Evolutionary conservation across 306 rosid species (phyloP), one percentile per base, ranked within the genome.

Genomic region (Casuarina equisetifolia): DNA sequence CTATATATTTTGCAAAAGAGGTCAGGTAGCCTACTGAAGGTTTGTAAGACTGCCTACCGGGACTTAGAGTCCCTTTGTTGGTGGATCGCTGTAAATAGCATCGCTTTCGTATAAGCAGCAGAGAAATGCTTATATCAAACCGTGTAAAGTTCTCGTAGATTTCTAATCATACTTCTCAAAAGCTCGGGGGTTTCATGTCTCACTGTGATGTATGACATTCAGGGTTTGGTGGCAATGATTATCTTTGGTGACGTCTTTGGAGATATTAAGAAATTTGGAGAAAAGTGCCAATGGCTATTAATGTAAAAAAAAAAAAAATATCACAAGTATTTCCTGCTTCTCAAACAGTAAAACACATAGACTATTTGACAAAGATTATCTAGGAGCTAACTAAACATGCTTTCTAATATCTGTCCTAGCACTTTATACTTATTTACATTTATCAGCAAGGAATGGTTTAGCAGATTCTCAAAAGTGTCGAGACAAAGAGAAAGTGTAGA

Each of bases 401-500:
- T 66, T 35, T 42, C 15, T 38, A 36, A 40, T 36, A 62, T 39
- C 4, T 63, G 46, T 63, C 45, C 42, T 63, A 39, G 44, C 44
- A 15, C 69, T 36, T 38, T 66, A n/a, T 42, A 45, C 17, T 25
- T 25, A 25, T 25, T 25, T 25, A 25, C 32, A 25, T 25, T 58
- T 19, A 11, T 9, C 11, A 48, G 51, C 51, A 48, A 48, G 38
- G 5, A 58, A 11, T 42, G n/a, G 50, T 67, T 17, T 42, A 6
- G 12, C 3, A 6, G 36, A 67, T 67, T 67, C 6, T 17, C 50
- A 16, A 66, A 66, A 42, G 71, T 42, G 71, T 42, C 12, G 35
- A 42, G 17, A 16, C 36, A 9, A 42, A 64, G 74, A 48, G 53
- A 83, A 82, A 57, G 16, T 74, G 43, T 62, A 54, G 75, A 72